Evolutionary conservation across 2,329 filamentous ascomycete genomes (phyloP).

Genomic region (Cladophialophora bantiana): DNA sequence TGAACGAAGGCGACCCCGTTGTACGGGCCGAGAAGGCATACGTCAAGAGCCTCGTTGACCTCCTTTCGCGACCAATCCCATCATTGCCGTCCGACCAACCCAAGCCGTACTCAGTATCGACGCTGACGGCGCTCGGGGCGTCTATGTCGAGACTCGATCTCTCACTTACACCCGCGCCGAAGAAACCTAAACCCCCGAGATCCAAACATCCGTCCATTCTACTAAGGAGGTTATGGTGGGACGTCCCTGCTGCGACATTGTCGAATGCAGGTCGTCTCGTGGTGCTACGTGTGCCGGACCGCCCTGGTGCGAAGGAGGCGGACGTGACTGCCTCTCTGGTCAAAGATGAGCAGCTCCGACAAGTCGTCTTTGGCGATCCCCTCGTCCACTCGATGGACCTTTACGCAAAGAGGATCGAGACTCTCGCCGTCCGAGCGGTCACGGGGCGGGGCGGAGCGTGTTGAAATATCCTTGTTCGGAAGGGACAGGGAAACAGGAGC

Average conservation of each 20-base stretch:
- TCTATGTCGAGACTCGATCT: constrained; percentile 37
- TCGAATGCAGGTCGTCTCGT: constrained; percentile 75
- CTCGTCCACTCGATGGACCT: constrained; percentile 80
- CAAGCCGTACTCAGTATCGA: constrained; percentile 14
- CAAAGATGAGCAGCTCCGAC: constrained; percentile 71
- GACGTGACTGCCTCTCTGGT: constrained; percentile 73
- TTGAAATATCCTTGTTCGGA: constrained; percentile 7
- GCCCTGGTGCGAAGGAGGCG: constrained; percentile 52
- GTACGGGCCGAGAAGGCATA: constrained; percentile 78
- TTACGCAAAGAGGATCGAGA: constrained; percentile 75
- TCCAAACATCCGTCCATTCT: constrained; percentile 8
- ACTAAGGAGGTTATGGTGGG: constrained; percentile 59
- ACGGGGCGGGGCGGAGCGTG: constrained; percentile 50
- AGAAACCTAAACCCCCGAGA: constrained; percentile 41
- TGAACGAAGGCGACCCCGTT: constrained; percentile 88
- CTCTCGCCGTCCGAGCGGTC: constrained; percentile 72
- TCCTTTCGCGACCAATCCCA: constrained; percentile 70
- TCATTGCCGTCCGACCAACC: constrained; percentile 12
- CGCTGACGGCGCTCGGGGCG: constrained; percentile 28
- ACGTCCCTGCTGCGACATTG: constrained; percentile 69
- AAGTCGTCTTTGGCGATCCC: constrained; percentile 81
- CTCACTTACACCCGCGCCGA: constrained; percentile 24
- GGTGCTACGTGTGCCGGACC: constrained; percentile 60
- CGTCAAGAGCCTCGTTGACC: constrained; percentile 72
- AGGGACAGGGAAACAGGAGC: neutral